phyloP scores from a whole-genome alignment of 2,329 filamentous ascomycete species.

The Fusarium sp. region DNA sequence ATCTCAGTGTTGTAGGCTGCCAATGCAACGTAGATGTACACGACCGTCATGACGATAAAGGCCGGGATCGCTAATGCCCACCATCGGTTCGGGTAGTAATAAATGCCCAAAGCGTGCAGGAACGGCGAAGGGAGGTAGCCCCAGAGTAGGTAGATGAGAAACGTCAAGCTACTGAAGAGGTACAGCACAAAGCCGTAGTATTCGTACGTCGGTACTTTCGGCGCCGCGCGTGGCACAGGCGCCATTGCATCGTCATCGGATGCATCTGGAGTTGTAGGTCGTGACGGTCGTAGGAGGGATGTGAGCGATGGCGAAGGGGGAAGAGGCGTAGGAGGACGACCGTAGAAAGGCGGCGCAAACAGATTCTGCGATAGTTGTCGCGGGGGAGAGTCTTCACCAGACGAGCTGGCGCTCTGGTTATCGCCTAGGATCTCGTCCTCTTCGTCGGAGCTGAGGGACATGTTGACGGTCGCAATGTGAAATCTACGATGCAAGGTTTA shows the following conservation, averaged over 20 bases:
- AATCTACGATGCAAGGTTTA: conserved; percentile 6
- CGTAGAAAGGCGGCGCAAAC: conserved; percentile 91
- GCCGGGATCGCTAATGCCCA: conserved; percentile 94
- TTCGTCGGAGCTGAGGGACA: conserved; percentile 52
- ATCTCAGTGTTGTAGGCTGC: conserved; percentile 92
- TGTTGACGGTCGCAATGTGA: conserved; percentile 19
- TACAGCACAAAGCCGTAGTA: conserved; percentile 99
- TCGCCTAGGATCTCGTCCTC: conserved; percentile 53
- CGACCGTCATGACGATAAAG: conserved; percentile 86
- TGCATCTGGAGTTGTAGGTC: conserved; percentile 93
- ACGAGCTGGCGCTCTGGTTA: conserved; percentile 48
- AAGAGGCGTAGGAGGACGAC: conserved; percentile 92
- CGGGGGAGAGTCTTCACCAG: conserved; percentile 53
- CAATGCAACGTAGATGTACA: conserved; percentile 95
- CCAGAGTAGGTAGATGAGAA: conserved; percentile 81
- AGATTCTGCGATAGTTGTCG: conserved; percentile 64
- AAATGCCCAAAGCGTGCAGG: conserved; percentile 90
- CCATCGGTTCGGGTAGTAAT: conserved; percentile 98
- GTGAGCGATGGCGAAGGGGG: conserved; percentile 94
- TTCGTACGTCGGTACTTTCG: conserved; percentile 98
- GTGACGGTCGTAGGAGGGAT: conserved; percentile 87
- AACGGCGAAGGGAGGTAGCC: conserved; percentile 92
- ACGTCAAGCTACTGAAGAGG: conserved; percentile 85
- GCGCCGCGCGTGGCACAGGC: conserved; percentile 85
- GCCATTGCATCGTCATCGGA: conserved; percentile 90